Evolutionary conservation across 768 basidiomycete species (phyloP).

Genomic region (Brasilioporus rufonigricans): DNA sequence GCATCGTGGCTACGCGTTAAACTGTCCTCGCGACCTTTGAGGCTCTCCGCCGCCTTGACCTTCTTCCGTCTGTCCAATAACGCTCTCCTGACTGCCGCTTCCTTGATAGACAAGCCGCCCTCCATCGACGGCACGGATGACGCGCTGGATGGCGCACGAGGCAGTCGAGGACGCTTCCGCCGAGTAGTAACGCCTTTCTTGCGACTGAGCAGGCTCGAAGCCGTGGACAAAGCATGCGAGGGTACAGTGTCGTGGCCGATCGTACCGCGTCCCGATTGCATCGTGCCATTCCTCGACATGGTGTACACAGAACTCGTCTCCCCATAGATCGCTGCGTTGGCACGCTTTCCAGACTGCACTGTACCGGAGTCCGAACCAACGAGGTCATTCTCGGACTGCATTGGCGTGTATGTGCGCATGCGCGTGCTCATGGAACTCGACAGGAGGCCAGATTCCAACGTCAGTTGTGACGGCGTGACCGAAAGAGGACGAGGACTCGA

Average conservation of each 20-base stretch:
- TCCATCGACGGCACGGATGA: constrained; percentile 27
- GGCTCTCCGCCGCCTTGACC: constrained; percentile 9
- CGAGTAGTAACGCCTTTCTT: constrained; percentile 17
- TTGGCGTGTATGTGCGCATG: not conserved
- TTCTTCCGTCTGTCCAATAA: constrained; percentile 27
- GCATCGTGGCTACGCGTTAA: not conserved
- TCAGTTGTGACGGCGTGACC: constrained; percentile 3
- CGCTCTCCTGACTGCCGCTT: constrained; percentile 24
- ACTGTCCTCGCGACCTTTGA: not conserved
- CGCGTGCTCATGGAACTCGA: constrained; percentile 2
- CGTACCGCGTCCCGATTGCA: constrained; percentile 4
- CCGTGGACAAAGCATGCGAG: constrained; percentile 6
- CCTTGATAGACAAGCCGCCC: constrained; percentile 17
- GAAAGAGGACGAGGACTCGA: constrained; percentile 1
- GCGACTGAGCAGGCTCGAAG: constrained; percentile 19
- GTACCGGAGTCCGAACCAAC: not conserved
- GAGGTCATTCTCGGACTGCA: not conserved
- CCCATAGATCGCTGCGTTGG: not conserved
- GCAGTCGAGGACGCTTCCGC: constrained; percentile 20
- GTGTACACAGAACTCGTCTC: not conserved
- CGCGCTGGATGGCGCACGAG: constrained; percentile 26
- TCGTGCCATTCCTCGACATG: constrained; percentile 13
- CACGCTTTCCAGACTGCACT: not conserved
- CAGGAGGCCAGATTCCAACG: constrained; percentile 1
- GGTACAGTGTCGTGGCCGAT: not conserved